Conservation (phyloP, 257 asterid species). For the Cruciata laevipes region DNA sequence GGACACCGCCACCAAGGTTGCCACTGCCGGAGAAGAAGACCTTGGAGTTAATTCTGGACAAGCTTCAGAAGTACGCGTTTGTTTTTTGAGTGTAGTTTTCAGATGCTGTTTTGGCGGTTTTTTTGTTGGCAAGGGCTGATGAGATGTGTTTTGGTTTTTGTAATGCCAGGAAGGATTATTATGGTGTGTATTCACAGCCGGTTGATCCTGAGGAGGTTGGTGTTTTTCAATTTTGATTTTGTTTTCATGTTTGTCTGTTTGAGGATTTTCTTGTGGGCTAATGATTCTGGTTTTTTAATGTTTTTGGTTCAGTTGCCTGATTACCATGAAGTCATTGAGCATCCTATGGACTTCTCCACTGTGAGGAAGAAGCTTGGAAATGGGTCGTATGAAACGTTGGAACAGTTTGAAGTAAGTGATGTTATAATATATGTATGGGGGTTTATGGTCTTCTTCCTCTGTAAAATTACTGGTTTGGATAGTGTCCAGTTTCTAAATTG, state of each 20-base stretch:
- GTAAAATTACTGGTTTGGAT: neutral
- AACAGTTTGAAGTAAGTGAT: constrained; percentile 66
- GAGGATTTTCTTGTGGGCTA: constrained; percentile 13
- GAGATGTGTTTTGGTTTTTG: constrained; percentile 20
- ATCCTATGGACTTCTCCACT: constrained; percentile 97
- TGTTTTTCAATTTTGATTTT: constrained; percentile 3
- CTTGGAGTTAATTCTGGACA: constrained; percentile 76
- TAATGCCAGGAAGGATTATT: constrained; percentile 83
- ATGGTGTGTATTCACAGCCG: constrained; percentile 94
- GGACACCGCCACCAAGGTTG: constrained; percentile 52
- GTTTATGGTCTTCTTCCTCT: constrained; percentile 2
- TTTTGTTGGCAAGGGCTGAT: constrained; percentile 2
- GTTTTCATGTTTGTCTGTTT: neutral
- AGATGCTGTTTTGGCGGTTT: constrained; percentile 6
- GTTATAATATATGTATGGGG: neutral
- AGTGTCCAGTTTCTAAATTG: neutral
- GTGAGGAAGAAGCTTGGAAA: constrained; percentile 77
- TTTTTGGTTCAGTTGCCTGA: constrained; percentile 73
- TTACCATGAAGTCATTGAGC: constrained; percentile 78
- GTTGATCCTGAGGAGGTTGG: constrained; percentile 98
- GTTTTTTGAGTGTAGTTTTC: neutral
- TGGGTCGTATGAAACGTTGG: constrained; percentile 65
- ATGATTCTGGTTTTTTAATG: constrained; percentile 15
- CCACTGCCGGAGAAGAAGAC: constrained; percentile 76
- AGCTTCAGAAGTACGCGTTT: constrained; percentile 82